Evolutionary conservation across 371 early-diverging fungal genomes (phyloP), one percentile per base, ranked within the genome.

Genomic region (Gilbertella persicaria): DNA sequence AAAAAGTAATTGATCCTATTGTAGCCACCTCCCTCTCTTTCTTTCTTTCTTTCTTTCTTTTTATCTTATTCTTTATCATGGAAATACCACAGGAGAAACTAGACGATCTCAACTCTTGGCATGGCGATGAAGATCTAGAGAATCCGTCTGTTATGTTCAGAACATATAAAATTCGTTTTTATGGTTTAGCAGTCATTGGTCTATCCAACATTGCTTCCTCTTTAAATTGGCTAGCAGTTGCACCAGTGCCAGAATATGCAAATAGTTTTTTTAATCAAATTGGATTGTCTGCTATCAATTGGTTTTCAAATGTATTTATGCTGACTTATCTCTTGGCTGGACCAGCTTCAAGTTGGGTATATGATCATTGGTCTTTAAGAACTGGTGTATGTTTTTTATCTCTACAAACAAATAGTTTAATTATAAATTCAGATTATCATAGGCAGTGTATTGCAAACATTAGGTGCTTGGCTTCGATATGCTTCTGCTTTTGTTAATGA

Each of bases 271-370:
- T 72, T 41, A 49, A 56, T 21, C 51, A 60, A 28, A 36, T 30
- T 21, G 58, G 69, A 17, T 45, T 75, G 10, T 55, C 68, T 12
- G 48, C 52, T 14, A 61, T 76, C 29, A 78, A 78, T 45, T 73
- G 72, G 78, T 72, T 78, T 45, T 67, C 73, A 24, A 80, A 77
- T 48, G 54, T 74, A n/a, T 82, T 79, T 20, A 66, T 80, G 58
- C 56, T 84, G 28, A 56, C 62, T 6, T 84, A 79, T 55, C 54
- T 84, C n/a, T 36, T 84, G 21, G 78, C 79, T 28, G 80, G 76
- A 14, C 71, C 80, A 19, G 8, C 75, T 35, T 77, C 82, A 0
- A 77, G 80, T 30, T 73, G 67, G 60, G 64, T 78, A 30, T 80
- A 79, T 53, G 78, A 80, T 29, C 74, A 65, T 41, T 66, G 67